Base-by-base conservation (phyloP, 352 stramenopile species). In the Aphanomyces invadans region DNA sequence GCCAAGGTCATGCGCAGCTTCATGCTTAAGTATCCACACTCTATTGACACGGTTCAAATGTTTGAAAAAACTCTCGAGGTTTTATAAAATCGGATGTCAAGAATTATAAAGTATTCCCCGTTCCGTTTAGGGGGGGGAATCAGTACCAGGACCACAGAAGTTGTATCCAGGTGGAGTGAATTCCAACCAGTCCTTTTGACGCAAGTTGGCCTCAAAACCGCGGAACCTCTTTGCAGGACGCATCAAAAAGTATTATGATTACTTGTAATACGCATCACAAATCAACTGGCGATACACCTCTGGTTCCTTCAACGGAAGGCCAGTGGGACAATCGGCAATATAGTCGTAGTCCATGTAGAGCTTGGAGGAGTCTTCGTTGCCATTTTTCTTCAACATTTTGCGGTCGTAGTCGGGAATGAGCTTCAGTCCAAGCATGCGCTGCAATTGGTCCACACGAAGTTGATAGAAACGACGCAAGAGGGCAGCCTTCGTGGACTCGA, bases 331-430 rank as follows among this genome's bases (percentile, higher is more conserved):
- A 25, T 57, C 49, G 4, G 12, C 7, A 10, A n/a, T 38, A 19
- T 57, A 57, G 19, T 57, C 28, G 25, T 57, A 57, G n/a, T 19
- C 17, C 49, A 57, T 57, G 29, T 39, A 57, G 19, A 57, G 23
- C 49, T 57, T 31, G 25, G 49, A 25, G 25, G 29, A 19, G 25
- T 57, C 49, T 31, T 57, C 15, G 49, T 57, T 57, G 49, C 49
- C 49, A 4, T 4, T 25, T 10, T 38, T 32, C 49, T 57, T 25
- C 15, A 57, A 33, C 29, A 39, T 32, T n/a, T 57, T 57, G 12
- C 12, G n/a, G 15, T 57, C 49, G 19, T 57, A 57, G 9, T 29
- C 23, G 10, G 49, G 49, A 25, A 57, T 32, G 7, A 57, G 33
- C 25, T 32, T 38, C 15, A 57, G n/a, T 21, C 49, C 49, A 21